Conservation (phyloP, 129 eudicot genomes). For the Arctium minus region DNA sequence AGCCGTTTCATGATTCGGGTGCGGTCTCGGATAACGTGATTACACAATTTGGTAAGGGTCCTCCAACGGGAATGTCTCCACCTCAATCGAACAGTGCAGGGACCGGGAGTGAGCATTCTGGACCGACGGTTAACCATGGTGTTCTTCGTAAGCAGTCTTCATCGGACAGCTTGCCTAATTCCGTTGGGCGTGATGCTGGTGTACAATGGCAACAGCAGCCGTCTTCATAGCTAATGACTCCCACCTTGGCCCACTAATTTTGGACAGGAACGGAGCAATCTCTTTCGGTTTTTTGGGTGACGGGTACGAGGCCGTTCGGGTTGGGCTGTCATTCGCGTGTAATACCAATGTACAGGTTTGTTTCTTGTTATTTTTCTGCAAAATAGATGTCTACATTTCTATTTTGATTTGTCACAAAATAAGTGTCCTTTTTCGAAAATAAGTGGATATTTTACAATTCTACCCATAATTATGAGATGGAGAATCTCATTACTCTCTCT, state of each 20-base stretch:
- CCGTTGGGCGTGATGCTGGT: constrained; percentile 33
- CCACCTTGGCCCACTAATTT: constrained; percentile 31
- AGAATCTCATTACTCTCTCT: no score
- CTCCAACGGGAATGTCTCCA: constrained; percentile 25
- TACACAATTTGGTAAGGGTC: constrained; percentile 14
- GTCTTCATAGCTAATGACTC: constrained; percentile 27
- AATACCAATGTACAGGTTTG: constrained; percentile 64
- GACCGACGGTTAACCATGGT: constrained; percentile 31
- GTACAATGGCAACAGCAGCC: constrained; percentile 48
- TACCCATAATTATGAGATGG: neutral
- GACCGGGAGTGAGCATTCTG: constrained; percentile 30
- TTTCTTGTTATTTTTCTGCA: constrained; percentile 1
- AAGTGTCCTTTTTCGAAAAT: no score
- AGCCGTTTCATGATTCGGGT: constrained; percentile 37
- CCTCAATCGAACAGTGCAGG: constrained; percentile 26
- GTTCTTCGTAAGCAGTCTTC: constrained; percentile 33
- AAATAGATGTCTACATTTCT: no score
- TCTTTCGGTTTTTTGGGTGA: constrained; percentile 11
- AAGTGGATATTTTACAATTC: neutral
- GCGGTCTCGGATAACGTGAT: constrained; percentile 22
- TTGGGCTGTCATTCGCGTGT: constrained; percentile 42
- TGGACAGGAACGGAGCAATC: constrained; percentile 33
- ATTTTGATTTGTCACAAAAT: no score
- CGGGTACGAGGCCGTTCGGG: constrained; percentile 17
- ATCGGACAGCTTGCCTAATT: constrained; percentile 29